Base-by-base conservation (phyloP, 352 stramenopile genomes). In the Elongisporangium undulatum region DNA sequence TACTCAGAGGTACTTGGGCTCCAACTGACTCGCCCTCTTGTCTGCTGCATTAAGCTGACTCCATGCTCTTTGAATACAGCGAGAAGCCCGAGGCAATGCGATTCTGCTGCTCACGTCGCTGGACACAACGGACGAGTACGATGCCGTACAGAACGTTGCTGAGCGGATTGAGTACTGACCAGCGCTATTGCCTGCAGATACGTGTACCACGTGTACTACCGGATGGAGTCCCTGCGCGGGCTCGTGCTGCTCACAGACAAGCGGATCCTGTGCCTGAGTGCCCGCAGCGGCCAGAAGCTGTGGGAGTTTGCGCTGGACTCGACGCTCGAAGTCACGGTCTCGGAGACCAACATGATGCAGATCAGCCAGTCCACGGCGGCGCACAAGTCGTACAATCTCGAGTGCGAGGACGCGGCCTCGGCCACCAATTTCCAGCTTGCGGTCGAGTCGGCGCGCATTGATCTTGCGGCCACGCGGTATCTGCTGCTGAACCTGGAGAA, bases 281-380 rank as follows among this genome's bases (percentile, higher is more conserved):
- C 77, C 8, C 81, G 74, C 49, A 94, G 79, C 21, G 83, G 85
- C 4, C 81, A 92, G 49, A 89, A 87, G 55, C 53, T 92, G 21
- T 94, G 85, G 85, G 85, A 94, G 57, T 63, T 94, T 45, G 85
- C 85, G 23, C 75, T 92, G 10, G 85, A 94, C 48, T 94, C 85
- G 53, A 90, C 83, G 22, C 56, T 94, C 22, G 71, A 86, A 17
- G 75, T 94, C 0, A 63, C 74, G 22, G 71, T 74, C 20, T 15
- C 29, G 5, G 63, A 67, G 19, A 71, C 60, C 5, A 56, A 55
- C 3, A 68, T 64, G 39, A 67, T 94, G 26, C 79, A 65, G 22
- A 85, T 94, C 20, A 69, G 69, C 1, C 84, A 93, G 54, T 68
- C 72, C 2, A 74, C 75, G 50, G 62, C 61, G 1, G 54, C 63